Evolutionary conservation across 2,329 filamentous ascomycete species (phyloP).

Genomic region (Fusarium devonianum): DNA sequence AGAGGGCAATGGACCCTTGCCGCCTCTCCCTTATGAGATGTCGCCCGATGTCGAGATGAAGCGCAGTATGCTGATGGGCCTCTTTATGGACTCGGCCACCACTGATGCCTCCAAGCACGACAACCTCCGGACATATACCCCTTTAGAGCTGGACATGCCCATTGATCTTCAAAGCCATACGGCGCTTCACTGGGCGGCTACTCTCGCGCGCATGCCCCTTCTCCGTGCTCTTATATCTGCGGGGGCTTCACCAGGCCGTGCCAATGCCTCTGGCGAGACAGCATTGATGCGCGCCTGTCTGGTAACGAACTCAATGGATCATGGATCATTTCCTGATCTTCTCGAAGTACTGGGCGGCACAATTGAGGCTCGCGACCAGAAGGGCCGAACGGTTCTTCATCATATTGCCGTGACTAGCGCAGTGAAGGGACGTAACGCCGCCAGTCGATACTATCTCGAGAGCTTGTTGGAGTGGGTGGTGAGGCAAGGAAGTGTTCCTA

Average conservation of each 20-base stretch:
- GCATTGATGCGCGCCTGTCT: constrained; percentile 91
- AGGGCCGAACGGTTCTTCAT: constrained; percentile 90
- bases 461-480: constrained; percentile 94
- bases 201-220: constrained; percentile 83
- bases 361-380: constrained; percentile 88
- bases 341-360: constrained; percentile 88
- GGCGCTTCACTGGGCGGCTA: constrained; percentile 95
- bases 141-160: constrained; percentile 87
- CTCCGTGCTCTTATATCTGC: constrained; percentile 81
- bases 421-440: constrained; percentile 89
- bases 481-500: constrained; percentile 75
- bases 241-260: constrained; percentile 85
- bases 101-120: constrained; percentile 78
- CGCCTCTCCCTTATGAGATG: constrained; percentile 68
- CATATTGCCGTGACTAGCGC: constrained; percentile 96
- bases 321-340: constrained; percentile 87
- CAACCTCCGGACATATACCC: constrained; percentile 76
- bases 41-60: constrained; percentile 77
- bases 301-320: constrained; percentile 93
- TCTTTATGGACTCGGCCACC: constrained; percentile 78
- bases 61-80: constrained; percentile 79
- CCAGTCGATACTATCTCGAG: constrained; percentile 95
- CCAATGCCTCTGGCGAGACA: constrained; percentile 90
- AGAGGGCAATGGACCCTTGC: constrained; percentile 66
- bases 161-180: constrained; percentile 90